A percentile compares a stretch with the other conserved stretches of the same genome.
Conservation (phyloP, 352 stramenopile species). For the Elongisporangium anandrum region DNA sequence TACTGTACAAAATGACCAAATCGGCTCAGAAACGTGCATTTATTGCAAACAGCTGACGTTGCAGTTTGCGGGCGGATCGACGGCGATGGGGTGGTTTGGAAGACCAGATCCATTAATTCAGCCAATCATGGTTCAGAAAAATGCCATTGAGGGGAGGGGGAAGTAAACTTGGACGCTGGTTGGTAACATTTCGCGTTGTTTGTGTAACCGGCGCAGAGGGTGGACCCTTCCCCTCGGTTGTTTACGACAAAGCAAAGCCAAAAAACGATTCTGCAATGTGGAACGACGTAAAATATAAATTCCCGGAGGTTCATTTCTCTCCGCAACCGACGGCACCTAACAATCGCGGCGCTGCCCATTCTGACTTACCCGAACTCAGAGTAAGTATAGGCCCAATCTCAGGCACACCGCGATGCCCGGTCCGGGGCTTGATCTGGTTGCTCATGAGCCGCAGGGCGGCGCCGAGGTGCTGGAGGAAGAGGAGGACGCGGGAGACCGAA, state of each 20-base stretch:
- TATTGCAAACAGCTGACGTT: neutral
- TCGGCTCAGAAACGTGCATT: neutral
- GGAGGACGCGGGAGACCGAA: neutral
- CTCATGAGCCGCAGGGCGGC: neutral
- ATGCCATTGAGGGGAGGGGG: too few relatives aligned
- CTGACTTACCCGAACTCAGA: neutral
- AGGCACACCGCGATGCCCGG: neutral
- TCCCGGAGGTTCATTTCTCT: neutral
- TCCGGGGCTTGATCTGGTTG: neutral
- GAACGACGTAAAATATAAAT: neutral
- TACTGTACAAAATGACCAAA: neutral
- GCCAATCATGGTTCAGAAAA: neutral
- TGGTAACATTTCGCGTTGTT: neutral
- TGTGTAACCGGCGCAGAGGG: neutral
- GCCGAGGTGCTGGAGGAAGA: neutral
- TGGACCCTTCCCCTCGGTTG: neutral
- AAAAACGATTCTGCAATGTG: neutral
- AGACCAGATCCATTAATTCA: neutral
- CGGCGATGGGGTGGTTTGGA: neutral
- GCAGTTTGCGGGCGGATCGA: neutral
- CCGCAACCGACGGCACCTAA: neutral
- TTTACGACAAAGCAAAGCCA: neutral
- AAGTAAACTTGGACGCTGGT: neutral
- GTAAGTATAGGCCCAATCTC: neutral
- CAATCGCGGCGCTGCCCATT: neutral